Evolutionary conservation across 306 rosid species (phyloP), one percentile per base, ranked within the genome.

Genomic region (Cicer yamashitae): DNA sequence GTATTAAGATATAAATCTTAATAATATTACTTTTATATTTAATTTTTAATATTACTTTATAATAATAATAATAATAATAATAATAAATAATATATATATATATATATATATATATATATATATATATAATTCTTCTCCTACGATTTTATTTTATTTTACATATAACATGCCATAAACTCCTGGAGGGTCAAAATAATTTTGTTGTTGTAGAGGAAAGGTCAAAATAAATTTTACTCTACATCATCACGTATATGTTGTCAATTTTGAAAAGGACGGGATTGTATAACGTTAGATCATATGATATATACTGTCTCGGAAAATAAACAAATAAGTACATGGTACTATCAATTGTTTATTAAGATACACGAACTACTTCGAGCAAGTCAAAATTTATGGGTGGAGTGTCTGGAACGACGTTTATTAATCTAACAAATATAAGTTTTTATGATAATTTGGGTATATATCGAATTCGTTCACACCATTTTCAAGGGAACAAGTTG

Each of bases 241-340:
- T 54, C 37, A 54, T 54, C 37, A 18, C 18, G 13, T 54, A 18
- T 20, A 54, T 18, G 37, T 17, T 54, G 61, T 20, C 61, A 54
- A 54, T 7, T 54, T 53, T 54, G 61, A 54, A 54, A 54, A 54
- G 30, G 61, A 54, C 34, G n/a, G n/a, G 40, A 17, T 56, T 20
- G 20, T 50, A 50, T 50, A 50, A 5, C 1, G 9, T 50, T 50
- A 20, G 56, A 50, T 25, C 3, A 2, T 1, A 50, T 50, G 18
- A 50, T 50, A 50, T 14, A 50, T 25, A 2, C 3, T 25, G 30
- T 25, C 3, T 25, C 30, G 30, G 30, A 25, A 25, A 25, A 25
- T 25, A 25, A 25, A 25, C 30, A 25, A 25, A 25, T 25, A 25
- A 2, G 30, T 22, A 22, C 25, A 22, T 11, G 52, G 14, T 14